Evolutionary conservation across 768 basidiomycete species (phyloP).

Genomic region (Lentinula boryana): DNA sequence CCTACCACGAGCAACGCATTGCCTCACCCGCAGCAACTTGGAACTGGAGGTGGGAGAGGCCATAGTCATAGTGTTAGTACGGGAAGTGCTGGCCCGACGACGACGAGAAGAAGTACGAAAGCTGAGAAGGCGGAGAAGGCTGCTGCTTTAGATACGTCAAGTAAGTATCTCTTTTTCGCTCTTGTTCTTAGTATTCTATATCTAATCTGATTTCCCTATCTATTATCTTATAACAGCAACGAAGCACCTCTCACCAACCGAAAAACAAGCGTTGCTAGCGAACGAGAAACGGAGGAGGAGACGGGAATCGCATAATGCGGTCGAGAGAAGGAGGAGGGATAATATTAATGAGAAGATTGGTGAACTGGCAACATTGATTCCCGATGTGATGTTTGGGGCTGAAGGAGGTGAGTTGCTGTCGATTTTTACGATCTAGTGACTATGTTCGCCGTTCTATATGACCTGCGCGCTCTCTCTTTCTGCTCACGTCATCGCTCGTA

Average conservation of each 20-base stretch:
- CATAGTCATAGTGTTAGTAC: background rate
- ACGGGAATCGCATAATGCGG: constrained; percentile 87
- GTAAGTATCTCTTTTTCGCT: no score
- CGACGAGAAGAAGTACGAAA: background rate
- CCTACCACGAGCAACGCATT: background rate
- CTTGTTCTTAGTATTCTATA: no score
- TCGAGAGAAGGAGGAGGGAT: constrained; percentile 80
- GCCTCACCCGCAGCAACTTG: background rate
- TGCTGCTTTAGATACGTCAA: background rate
- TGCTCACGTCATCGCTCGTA: no score
- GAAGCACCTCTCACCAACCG: constrained; percentile 11
- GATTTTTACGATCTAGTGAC: background rate
- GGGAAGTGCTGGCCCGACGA: background rate
- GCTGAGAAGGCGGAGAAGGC: background rate
- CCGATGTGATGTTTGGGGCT: constrained; percentile 62
- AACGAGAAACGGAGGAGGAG: constrained; percentile 78
- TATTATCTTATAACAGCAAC: background rate
- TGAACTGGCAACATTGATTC: constrained; percentile 84
- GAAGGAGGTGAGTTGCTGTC: constrained; percentile 36
- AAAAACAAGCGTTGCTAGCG: constrained; percentile 56
- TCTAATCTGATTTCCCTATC: no score
- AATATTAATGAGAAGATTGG: constrained; percentile 96
- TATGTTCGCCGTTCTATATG: no score
- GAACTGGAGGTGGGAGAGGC: background rate
- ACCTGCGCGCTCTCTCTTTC: no score